Percentiles rank a stretch among this genome's conserved stretches.
phyloP scores from a whole-genome alignment of 2,329 filamentous ascomycete species.

The Dothideomycetes sp. region DNA sequence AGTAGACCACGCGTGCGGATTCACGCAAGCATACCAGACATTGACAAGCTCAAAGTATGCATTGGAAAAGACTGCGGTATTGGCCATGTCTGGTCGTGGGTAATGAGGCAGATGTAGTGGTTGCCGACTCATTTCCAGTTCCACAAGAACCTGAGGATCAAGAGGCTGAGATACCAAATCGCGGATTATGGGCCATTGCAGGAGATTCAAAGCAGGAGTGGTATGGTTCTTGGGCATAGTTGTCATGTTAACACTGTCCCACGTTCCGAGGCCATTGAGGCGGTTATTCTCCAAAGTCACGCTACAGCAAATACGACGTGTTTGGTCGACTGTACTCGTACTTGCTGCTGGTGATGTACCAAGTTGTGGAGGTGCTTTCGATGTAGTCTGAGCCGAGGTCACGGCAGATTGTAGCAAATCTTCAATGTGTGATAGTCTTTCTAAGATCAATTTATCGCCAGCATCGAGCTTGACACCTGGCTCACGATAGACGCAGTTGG shows the following conservation, averaged over 20 bases:
- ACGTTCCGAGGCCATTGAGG: conserved; percentile 57
- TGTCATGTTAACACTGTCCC: conserved; percentile 62
- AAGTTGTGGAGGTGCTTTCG: background rate
- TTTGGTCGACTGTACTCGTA: conserved; percentile 32
- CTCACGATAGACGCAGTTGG: conserved; percentile 76
- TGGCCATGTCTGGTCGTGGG: conserved; percentile 62
- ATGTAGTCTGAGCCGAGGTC: background rate
- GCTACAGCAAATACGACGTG: conserved; percentile 12
- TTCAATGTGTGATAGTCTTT: conserved; percentile 69
- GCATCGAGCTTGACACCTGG: conserved; percentile 81
- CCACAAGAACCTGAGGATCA: conserved; percentile 71
- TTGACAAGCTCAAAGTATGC: conserved; percentile 76
- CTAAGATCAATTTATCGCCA: conserved; percentile 76
- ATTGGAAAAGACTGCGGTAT: conserved; percentile 64
- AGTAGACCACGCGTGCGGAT: conserved; percentile 68
- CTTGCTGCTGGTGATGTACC: conserved; percentile 31
- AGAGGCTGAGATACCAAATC: conserved; percentile 69
- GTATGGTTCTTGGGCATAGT: conserved; percentile 81
- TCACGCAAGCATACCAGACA: conserved; percentile 78
- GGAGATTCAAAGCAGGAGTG: conserved; percentile 66
- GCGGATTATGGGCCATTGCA: conserved; percentile 73
- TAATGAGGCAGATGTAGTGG: conserved; percentile 53
- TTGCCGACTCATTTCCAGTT: conserved; percentile 70
- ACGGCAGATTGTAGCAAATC: conserved; percentile 57
- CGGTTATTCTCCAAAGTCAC: conserved; percentile 19